Percentiles rank a stretch among this genome's conserved stretches.
Conservation (phyloP, 352 stramenopile species). For the Blastocystis sp. region DNA sequence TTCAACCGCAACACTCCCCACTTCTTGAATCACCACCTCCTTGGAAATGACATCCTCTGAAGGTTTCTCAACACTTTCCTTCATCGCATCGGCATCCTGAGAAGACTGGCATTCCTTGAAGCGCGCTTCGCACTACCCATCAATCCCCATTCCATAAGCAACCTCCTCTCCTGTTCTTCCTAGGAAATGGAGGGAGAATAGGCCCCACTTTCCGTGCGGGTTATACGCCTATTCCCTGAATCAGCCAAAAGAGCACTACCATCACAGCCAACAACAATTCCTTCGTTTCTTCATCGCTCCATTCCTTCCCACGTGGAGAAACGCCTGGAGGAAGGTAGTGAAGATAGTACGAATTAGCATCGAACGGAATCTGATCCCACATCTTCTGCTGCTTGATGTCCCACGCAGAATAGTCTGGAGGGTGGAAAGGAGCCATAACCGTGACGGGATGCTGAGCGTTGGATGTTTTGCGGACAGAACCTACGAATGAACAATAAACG, state of each 20-base stretch:
- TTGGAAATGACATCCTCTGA: neutral
- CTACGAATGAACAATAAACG: neutral
- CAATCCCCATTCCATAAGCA: neutral
- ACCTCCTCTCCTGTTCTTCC: constrained; percentile 49
- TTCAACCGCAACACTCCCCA: neutral
- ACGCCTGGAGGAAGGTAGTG: constrained; percentile 41
- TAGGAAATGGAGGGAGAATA: constrained; percentile 50
- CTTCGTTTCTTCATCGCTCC: constrained; percentile 1
- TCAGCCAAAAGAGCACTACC: neutral
- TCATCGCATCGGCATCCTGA: neutral
- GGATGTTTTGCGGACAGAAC: neutral
- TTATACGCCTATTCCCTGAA: constrained; percentile 18
- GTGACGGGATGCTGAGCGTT: neutral
- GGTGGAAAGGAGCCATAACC: neutral
- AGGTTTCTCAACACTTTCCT: neutral
- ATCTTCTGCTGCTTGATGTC: neutral
- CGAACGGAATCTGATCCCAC: constrained; percentile 53
- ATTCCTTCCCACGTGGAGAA: neutral
- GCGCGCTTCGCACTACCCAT: constrained; percentile 18
- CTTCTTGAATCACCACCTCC: neutral
- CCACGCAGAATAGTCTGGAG: constrained; percentile 20
- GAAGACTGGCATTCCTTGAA: neutral
- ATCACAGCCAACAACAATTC: neutral
- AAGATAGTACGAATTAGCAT: constrained; percentile 54
- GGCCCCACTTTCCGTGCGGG: constrained; percentile 40